Evolutionary conservation across 73 alveolate species (phyloP).

Genomic region (Uronychia setigera): DNA sequence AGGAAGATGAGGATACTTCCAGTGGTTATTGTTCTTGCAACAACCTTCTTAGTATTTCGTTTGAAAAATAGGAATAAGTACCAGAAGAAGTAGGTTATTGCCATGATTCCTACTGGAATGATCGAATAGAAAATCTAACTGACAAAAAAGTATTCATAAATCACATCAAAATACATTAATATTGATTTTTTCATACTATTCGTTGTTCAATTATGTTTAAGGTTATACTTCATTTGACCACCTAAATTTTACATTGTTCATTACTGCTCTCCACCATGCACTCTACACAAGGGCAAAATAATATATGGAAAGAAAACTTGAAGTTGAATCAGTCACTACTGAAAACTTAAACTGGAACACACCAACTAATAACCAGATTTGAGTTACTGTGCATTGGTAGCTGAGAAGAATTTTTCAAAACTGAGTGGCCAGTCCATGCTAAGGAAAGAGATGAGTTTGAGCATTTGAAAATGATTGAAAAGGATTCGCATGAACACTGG

Average conservation of each 20-base stretch:
- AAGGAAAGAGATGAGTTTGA: conserved; percentile 47
- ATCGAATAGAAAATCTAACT: neutral
- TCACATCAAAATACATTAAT: too few relatives aligned
- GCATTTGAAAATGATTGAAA: conserved; percentile 62
- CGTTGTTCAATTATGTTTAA: too few relatives aligned
- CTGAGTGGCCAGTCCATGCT: conserved; percentile 57
- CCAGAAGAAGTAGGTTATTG: neutral
- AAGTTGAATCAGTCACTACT: conserved; percentile 31
- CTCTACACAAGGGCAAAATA: conserved; percentile 12
- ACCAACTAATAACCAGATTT: too few relatives aligned
- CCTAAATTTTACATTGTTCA: too few relatives aligned
- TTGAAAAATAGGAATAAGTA: neutral
- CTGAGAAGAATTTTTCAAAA: conserved; percentile 33
- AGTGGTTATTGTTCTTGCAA: neutral
- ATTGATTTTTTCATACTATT: neutral
- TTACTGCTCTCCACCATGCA: too few relatives aligned
- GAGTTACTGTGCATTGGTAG: too few relatives aligned
- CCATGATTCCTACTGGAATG: neutral
- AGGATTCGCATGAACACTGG: conserved; percentile 58
- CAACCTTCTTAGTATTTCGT: neutral
- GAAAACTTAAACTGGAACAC: too few relatives aligned
- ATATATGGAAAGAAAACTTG: conserved; percentile 50
- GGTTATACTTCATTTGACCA: too few relatives aligned
- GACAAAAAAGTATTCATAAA: neutral
- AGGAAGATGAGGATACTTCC: neutral